Conservation (phyloP, 148 eudicot species). For the Rhododendron griersonianum region DNA sequence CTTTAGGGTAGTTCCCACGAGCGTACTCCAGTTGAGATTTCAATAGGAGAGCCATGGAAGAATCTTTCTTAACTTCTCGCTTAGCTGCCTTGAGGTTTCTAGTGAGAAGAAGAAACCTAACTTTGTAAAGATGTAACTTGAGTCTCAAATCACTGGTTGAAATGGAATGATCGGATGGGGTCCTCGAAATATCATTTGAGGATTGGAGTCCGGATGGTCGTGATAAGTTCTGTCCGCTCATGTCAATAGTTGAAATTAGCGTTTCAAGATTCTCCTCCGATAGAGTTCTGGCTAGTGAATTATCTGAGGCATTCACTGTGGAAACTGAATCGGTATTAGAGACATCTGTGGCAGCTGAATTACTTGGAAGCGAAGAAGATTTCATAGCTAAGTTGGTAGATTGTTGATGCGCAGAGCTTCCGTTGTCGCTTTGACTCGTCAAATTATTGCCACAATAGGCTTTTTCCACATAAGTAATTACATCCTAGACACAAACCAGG, state of each 20-base stretch:
- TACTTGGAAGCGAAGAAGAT: slow-evolving; percentile 57
- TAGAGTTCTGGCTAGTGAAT: slow-evolving; percentile 65
- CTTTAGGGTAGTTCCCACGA: slow-evolving; percentile 77
- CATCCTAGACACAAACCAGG: slow-evolving; percentile 51
- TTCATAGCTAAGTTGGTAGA: slow-evolving; percentile 41
- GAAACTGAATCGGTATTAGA: slow-evolving; percentile 42
- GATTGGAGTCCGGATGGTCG: slow-evolving; percentile 47
- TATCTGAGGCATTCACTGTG: slow-evolving; percentile 40
- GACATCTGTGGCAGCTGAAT: slow-evolving; percentile 46
- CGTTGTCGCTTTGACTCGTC: slow-evolving; percentile 57
- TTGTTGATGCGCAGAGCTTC: slow-evolving; percentile 51
- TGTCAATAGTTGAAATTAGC: slow-evolving; percentile 65
- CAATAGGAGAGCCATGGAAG: slow-evolving; percentile 73
- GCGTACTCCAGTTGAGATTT: slow-evolving; percentile 94
- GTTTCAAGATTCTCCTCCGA: slow-evolving; percentile 84
- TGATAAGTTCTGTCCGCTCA: slow-evolving; percentile 52
- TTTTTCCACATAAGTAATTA: slow-evolving; percentile 70
- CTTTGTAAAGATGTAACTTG: slow-evolving; percentile 74
- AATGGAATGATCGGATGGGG: slow-evolving; percentile 48
- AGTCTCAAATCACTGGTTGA: slow-evolving; percentile 64
- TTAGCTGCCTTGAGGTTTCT: slow-evolving; percentile 89
- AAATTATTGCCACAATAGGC: slow-evolving; percentile 50
- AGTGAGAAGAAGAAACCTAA: slow-evolving; percentile 65
- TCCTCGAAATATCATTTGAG: slow-evolving; percentile 43
- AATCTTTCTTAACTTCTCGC: slow-evolving; percentile 86